Conservation (phyloP, 1,139 yeast species). For the Sugiyamaella xylanicola region DNA sequence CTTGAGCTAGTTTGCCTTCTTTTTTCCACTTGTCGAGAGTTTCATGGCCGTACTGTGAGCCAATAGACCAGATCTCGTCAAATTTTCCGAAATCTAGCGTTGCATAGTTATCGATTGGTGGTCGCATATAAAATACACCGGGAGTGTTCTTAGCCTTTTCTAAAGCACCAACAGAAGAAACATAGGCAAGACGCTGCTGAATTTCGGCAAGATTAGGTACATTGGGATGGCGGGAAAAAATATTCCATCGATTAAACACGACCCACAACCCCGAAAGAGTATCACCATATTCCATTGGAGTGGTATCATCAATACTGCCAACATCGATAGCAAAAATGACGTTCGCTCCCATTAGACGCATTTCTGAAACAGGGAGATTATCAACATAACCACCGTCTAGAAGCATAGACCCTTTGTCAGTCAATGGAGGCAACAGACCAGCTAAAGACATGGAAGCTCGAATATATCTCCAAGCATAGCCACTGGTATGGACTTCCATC, state of each 20-base stretch:
- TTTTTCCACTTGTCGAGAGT: slow-evolving; percentile 57
- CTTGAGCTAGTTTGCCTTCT: slow-evolving; percentile 58
- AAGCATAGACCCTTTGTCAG: slow-evolving; percentile 83
- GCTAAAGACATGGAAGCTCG: slow-evolving; percentile 97
- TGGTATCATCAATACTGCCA: slow-evolving; percentile 89
- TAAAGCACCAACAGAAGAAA: slow-evolving; percentile 89
- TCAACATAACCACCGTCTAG: slow-evolving; percentile 96
- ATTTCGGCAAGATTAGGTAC: slow-evolving; percentile 95
- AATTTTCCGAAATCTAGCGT: slow-evolving; percentile 91
- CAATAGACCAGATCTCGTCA: slow-evolving; percentile 84
- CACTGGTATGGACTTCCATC: slow-evolving; percentile 91
- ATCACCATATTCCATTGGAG: slow-evolving; percentile 92
- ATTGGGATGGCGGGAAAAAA: slow-evolving; percentile 82
- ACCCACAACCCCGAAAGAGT: slow-evolving; percentile 94
- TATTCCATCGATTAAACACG: slow-evolving; percentile 82
- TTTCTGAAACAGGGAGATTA: slow-evolving; percentile 87
- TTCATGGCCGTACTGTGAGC: slow-evolving; percentile 70
- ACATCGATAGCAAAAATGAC: slow-evolving; percentile 95
- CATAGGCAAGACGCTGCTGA: slow-evolving; percentile 90
- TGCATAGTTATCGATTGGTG: slow-evolving; percentile 90
- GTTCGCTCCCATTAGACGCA: slow-evolving; percentile 82
- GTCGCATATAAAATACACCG: slow-evolving; percentile 87
- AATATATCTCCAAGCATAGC: slow-evolving; percentile 94
- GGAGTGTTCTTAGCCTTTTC: slow-evolving; percentile 83
- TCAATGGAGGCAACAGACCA: slow-evolving; percentile 84